Conservation (phyloP, 2,329 filamentous ascomycete genomes). For the Penicillium freii region DNA sequence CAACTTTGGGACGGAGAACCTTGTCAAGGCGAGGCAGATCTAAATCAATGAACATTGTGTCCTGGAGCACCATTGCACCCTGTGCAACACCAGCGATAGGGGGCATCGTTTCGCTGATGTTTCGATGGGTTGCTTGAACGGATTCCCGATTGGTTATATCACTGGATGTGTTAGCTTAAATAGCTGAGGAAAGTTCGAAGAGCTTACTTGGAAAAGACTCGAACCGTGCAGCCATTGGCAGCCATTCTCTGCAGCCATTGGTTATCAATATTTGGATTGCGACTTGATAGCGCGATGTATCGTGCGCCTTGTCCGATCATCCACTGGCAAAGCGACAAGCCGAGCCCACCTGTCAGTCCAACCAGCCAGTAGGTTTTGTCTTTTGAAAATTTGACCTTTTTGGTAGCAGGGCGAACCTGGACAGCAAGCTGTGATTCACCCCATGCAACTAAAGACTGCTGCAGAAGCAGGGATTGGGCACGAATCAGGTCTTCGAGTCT, state of each 20-base stretch:
- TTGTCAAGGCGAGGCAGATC: conserved; percentile 26
- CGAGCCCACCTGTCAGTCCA: conserved; percentile 30
- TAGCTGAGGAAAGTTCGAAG: background rate
- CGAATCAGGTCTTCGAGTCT: conserved; percentile 12
- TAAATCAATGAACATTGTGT: conserved; percentile 32
- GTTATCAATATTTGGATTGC: conserved; percentile 28
- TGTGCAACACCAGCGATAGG: conserved; percentile 40
- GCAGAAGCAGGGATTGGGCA: background rate
- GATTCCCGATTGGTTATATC: conserved; percentile 24
- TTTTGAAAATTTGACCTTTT: conserved; percentile 20
- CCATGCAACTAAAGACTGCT: conserved; percentile 17
- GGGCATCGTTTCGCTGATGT: conserved; percentile 34
- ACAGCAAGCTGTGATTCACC: conserved; percentile 7
- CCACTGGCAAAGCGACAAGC: conserved; percentile 30
- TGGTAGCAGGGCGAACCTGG: conserved; percentile 20
- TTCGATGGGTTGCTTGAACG: conserved; percentile 20
- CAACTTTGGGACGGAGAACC: conserved; percentile 37
- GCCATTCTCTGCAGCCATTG: conserved; percentile 24
- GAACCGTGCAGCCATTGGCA: conserved; percentile 18
- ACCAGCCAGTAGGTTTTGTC: conserved; percentile 36
- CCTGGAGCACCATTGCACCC: conserved; percentile 33
- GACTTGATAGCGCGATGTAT: conserved; percentile 30
- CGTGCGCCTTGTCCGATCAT: conserved; percentile 29
- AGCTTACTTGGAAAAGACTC: conserved; percentile 20
- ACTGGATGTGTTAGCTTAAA: conserved; percentile 6